Percentiles rank a stretch among this genome's conserved stretches.
Conservation (phyloP, 257 asterid species). For the Galeopsis tetrahit region DNA sequence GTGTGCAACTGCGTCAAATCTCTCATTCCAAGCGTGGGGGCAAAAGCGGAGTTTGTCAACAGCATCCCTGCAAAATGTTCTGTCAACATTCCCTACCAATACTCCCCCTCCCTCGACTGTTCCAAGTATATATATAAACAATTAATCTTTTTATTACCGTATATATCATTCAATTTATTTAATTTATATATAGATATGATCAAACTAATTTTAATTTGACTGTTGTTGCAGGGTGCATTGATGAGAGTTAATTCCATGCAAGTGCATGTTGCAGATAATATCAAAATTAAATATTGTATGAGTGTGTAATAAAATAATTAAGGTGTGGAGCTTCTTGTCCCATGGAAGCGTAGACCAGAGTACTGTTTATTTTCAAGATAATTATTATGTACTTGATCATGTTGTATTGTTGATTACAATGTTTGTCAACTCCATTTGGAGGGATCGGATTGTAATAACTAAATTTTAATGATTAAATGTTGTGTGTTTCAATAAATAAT, state of each 20-base stretch:
- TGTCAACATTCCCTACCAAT: slow-evolving; percentile 49
- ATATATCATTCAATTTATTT: too few relatives aligned
- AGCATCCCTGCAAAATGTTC: slow-evolving; percentile 44
- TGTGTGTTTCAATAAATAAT: neutral
- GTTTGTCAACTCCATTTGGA: neutral
- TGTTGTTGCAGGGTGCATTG: slow-evolving; percentile 24
- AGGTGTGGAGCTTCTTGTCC: neutral
- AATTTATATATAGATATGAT: too few relatives aligned
- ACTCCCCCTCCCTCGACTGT: slow-evolving; percentile 49
- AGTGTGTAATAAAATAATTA: slow-evolving; percentile 7
- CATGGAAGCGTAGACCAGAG: neutral
- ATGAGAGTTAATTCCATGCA: neutral
- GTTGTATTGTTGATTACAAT: neutral
- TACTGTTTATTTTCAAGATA: neutral
- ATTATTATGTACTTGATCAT: neutral
- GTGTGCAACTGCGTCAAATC: slow-evolving; percentile 43
- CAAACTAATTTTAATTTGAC: too few relatives aligned
- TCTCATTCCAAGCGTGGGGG: neutral
- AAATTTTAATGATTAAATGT: neutral
- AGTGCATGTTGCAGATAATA: too few relatives aligned
- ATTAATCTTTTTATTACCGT: too few relatives aligned
- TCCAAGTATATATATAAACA: slow-evolving; percentile 55
- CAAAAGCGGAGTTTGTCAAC: slow-evolving; percentile 26
- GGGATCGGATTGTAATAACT: neutral
- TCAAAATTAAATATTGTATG: too few relatives aligned